Percentiles rank a stretch among this genome's conserved stretches.
These are phyloP conservation scores for Crucihimalaya himalaica DNA, from an alignment of 345 rosid species.

Conservation along the genomic window DNA sequence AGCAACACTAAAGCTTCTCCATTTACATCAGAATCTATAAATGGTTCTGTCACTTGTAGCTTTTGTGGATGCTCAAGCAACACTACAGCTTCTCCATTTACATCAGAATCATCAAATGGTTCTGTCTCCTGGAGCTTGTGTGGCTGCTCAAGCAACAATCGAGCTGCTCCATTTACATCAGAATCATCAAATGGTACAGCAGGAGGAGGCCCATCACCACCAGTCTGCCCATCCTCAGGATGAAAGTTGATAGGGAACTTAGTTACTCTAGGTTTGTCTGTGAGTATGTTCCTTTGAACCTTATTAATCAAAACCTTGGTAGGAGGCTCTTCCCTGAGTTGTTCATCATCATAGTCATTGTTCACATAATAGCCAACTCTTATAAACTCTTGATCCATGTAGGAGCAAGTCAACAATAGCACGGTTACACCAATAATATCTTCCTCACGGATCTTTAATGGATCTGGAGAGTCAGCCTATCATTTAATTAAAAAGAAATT, in stretches of 20 bases:
- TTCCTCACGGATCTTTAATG: slow-evolving; percentile 81
- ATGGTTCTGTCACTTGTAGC: slow-evolving; percentile 12
- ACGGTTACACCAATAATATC: slow-evolving; percentile 91
- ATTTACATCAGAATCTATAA: not conserved
- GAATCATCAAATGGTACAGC: slow-evolving; percentile 10
- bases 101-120: not conserved
- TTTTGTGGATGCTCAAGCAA: not conserved
- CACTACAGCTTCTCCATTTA: not conserved
- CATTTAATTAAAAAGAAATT: not conserved
- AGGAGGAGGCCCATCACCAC: slow-evolving; percentile 61
- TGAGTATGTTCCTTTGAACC: slow-evolving; percentile 81
- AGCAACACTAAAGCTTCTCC: not conserved
- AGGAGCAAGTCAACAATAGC: slow-evolving; percentile 79
- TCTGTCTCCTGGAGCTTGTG: slow-evolving; percentile 8
- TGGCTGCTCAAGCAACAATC: not conserved
- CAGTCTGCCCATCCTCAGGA: slow-evolving; percentile 59
- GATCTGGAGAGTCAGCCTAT: slow-evolving; percentile 88
- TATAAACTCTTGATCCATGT: slow-evolving; percentile 81
- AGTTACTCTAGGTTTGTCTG: slow-evolving; percentile 91
- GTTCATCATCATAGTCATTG: slow-evolving; percentile 90
- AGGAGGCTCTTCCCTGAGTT: slow-evolving; percentile 90
- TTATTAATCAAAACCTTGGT: slow-evolving; percentile 70
- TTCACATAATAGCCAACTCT: slow-evolving; percentile 91
- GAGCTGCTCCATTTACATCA: not conserved
- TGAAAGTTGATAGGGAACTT: slow-evolving; percentile 94